These are phyloP conservation scores for Penstemon barbatus DNA, from an alignment of 257 asterid species.

Conservation along the genomic window DNA sequence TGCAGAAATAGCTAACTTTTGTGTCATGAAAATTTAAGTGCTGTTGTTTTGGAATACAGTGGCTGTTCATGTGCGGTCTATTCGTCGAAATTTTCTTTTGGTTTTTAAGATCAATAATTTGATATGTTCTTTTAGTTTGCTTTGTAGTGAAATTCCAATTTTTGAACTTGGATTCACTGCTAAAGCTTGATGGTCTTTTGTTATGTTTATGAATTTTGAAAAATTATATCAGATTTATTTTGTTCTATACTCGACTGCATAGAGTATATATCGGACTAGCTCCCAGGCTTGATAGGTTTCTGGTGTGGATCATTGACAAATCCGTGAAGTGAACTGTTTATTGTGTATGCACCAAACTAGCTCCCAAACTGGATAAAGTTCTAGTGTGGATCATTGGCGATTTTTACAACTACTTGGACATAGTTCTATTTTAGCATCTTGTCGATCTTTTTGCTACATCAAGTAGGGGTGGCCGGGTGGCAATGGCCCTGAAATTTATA, in stretches of 20 bases:
- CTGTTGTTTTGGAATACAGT: constrained; percentile 1
- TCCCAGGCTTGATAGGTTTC: too few relatives aligned
- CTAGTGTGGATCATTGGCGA: too few relatives aligned
- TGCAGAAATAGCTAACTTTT: constrained; percentile 19
- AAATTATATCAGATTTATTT: too few relatives aligned
- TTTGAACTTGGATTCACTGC: constrained; percentile 20
- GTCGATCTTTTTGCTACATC: too few relatives aligned
- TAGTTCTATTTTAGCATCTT: too few relatives aligned
- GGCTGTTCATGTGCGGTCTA: background rate
- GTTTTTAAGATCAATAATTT: background rate
- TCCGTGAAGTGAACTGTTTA: background rate
- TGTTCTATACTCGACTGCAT: too few relatives aligned
- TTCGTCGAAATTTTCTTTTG: constrained; percentile 9
- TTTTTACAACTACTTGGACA: too few relatives aligned
- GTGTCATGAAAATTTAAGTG: constrained; percentile 2
- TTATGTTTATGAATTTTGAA: background rate
- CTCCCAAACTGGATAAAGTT: background rate
- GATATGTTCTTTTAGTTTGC: background rate
- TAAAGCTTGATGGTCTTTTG: background rate
- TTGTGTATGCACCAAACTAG: background rate
- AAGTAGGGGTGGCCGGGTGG: too few relatives aligned
- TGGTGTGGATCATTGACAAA: too few relatives aligned
- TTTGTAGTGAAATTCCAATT: constrained; percentile 17
- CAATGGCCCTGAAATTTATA: too few relatives aligned
- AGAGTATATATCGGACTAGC: too few relatives aligned